phyloP scores from a whole-genome alignment of 2,329 filamentous ascomycete species.

The Cyanodermella asteris region DNA sequence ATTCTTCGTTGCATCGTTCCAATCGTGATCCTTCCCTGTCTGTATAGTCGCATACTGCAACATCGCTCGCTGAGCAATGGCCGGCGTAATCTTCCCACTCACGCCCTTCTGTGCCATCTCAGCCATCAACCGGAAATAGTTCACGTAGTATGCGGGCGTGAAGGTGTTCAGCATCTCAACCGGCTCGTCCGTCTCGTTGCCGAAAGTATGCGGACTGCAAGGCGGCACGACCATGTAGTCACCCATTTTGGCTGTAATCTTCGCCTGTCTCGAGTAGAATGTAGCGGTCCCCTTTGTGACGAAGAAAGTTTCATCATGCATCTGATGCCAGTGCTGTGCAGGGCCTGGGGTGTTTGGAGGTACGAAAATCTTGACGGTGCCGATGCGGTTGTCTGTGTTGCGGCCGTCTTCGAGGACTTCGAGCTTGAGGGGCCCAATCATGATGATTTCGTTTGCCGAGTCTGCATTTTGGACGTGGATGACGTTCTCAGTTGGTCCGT shows the following conservation, averaged over 20 bases:
- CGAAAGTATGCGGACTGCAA: slow-evolving; percentile 33
- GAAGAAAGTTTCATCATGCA: slow-evolving; percentile 37
- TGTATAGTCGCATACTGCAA: slow-evolving; percentile 26
- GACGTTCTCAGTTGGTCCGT: too few relatives aligned
- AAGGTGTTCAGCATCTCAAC: slow-evolving; percentile 35
- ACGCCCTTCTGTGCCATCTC: slow-evolving; percentile 18
- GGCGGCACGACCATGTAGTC: slow-evolving; percentile 35
- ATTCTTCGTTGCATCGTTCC: too few relatives aligned
- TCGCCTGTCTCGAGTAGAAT: slow-evolving; percentile 23
- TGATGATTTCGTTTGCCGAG: slow-evolving; percentile 27
- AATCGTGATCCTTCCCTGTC: too few relatives aligned
- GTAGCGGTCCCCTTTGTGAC: slow-evolving; percentile 26
- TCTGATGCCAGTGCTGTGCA: slow-evolving; percentile 31
- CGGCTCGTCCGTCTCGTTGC: slow-evolving; percentile 31
- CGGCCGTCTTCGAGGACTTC: slow-evolving; percentile 26
- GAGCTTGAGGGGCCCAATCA: slow-evolving; percentile 27
- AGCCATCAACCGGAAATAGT: slow-evolving; percentile 32
- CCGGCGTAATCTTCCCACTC: slow-evolving; percentile 24
- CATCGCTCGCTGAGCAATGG: slow-evolving; percentile 28
- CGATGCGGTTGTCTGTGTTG: slow-evolving; percentile 25
- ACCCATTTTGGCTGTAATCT: slow-evolving; percentile 26
- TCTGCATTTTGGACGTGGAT: too few relatives aligned
- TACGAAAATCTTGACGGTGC: slow-evolving; percentile 26
- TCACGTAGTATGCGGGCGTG: slow-evolving; percentile 34
- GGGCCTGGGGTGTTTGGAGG: slow-evolving; percentile 25